A percentile compares a stretch with the other conserved stretches of the same genome.
Conservation (phyloP, 2,329 filamentous ascomycete species). For the Sporothrix pallida region DNA sequence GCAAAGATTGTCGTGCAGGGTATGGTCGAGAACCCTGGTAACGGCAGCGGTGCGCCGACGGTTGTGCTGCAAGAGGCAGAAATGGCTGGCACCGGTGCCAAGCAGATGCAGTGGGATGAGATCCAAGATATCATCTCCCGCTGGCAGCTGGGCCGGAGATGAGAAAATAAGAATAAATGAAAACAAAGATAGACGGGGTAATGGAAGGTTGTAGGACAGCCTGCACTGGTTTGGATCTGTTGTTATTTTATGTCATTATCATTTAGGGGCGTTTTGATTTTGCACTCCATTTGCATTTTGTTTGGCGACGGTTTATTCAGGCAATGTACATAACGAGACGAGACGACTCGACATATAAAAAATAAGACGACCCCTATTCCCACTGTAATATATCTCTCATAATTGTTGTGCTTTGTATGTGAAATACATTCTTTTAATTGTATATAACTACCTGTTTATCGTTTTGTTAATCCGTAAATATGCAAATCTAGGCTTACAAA, state of each 20-base stretch:
- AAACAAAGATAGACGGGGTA: not conserved
- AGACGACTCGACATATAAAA: slow-evolving; percentile 8
- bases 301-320: not conserved
- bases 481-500: no score
- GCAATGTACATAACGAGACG: slow-evolving; percentile 18
- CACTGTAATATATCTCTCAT: not conserved
- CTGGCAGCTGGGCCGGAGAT: slow-evolving; percentile 77
- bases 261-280: slow-evolving; percentile 14
- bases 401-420: not conserved
- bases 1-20: slow-evolving; percentile 80
- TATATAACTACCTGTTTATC: no score
- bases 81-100: slow-evolving; percentile 69
- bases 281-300: slow-evolving; percentile 18
- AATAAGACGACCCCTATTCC: slow-evolving; percentile 17
- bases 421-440: no score
- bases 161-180: not conserved
- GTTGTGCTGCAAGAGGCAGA: slow-evolving; percentile 94
- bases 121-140: slow-evolving; percentile 84
- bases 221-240: not conserved
- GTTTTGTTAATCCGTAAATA: no score
- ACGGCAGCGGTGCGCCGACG: slow-evolving; percentile 85
- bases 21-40: slow-evolving; percentile 72
- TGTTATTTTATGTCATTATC: not conserved
- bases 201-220: not conserved
- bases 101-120: slow-evolving; percentile 79